Evolutionary conservation across 768 basidiomycete species (phyloP).

Genomic region (Daedaleopsis nitida): DNA sequence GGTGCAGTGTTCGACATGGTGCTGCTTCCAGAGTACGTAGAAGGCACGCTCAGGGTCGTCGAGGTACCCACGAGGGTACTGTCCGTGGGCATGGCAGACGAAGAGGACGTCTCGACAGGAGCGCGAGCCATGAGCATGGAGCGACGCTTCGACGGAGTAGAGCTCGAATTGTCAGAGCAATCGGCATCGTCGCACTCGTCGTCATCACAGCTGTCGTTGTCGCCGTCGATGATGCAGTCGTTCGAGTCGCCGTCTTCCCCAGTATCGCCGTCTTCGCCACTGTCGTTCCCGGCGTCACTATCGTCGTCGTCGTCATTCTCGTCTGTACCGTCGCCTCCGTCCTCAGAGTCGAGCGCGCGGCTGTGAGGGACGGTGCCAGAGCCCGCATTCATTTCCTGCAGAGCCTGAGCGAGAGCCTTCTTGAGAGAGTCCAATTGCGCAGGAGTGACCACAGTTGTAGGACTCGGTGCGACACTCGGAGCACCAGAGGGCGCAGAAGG

Average conservation of each 20-base stretch:
- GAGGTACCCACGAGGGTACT: background rate
- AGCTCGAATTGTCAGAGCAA: background rate
- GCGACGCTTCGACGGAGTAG: background rate
- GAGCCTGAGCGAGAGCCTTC: background rate
- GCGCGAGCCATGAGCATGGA: background rate
- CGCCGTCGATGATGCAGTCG: background rate
- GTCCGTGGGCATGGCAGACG: background rate
- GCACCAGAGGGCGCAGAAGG: background rate
- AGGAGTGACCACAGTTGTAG: background rate
- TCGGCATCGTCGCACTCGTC: background rate
- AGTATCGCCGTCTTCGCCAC: background rate
- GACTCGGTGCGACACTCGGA: background rate
- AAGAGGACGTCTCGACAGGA: background rate
- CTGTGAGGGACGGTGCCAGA: no score
- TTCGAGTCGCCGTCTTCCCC: background rate
- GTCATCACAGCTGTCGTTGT: background rate
- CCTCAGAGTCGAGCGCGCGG: no score
- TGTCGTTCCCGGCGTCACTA: background rate
- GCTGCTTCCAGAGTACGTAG: background rate
- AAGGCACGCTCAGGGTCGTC: background rate
- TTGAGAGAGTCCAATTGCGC: background rate
- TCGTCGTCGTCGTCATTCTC: no score
- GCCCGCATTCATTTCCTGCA: no score
- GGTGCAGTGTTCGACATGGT: background rate
- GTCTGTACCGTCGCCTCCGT: no score